phyloP scores from a whole-genome alignment of 192 early-diverging fungal species.

The Funneliformis mosseae region DNA sequence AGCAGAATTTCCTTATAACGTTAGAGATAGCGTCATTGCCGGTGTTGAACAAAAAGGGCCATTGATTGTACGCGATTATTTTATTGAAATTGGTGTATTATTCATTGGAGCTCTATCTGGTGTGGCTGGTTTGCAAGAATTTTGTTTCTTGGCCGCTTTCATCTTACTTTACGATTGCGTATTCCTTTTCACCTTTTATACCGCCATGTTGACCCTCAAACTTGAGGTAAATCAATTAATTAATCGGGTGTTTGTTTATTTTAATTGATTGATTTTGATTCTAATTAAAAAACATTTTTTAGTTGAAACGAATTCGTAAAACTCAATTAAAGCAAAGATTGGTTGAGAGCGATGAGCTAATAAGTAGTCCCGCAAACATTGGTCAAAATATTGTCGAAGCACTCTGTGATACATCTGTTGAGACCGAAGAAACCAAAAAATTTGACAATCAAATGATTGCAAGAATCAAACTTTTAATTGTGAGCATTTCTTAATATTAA shows the following conservation, averaged over 20 bases:
- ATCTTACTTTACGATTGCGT: conserved; percentile 81
- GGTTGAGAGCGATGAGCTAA: conserved; percentile 24
- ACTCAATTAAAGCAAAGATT: conserved; percentile 7
- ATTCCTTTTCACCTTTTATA: conserved; percentile 84
- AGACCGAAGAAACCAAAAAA: conserved; percentile 39
- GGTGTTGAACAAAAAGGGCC: conserved; percentile 69
- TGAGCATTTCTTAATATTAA: conserved; percentile 22
- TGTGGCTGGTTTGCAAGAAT: conserved; percentile 75
- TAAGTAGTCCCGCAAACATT: conserved; percentile 58
- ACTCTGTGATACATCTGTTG: conserved; percentile 54
- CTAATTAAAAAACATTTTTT: conserved; percentile 22
- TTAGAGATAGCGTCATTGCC: conserved; percentile 62
- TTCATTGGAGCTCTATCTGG: conserved; percentile 75
- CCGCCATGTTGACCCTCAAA: conserved; percentile 84
- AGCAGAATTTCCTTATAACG: conserved; percentile 48
- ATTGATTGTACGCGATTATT: conserved; percentile 72
- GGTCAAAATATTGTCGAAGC: conserved; percentile 62
- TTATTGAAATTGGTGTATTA: conserved; percentile 82
- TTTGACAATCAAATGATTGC: conserved; percentile 57
- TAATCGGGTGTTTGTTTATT: not conserved
- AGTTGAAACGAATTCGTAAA: conserved; percentile 52
- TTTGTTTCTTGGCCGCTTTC: conserved; percentile 79
- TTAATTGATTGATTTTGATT: not conserved
- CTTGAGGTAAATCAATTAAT: conserved; percentile 65
- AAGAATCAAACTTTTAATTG: conserved; percentile 59